A percentile compares a stretch with the other conserved stretches of the same genome.
phyloP scores from a whole-genome alignment of 768 basidiomycete genomes.

The Dentipellis sp. region DNA sequence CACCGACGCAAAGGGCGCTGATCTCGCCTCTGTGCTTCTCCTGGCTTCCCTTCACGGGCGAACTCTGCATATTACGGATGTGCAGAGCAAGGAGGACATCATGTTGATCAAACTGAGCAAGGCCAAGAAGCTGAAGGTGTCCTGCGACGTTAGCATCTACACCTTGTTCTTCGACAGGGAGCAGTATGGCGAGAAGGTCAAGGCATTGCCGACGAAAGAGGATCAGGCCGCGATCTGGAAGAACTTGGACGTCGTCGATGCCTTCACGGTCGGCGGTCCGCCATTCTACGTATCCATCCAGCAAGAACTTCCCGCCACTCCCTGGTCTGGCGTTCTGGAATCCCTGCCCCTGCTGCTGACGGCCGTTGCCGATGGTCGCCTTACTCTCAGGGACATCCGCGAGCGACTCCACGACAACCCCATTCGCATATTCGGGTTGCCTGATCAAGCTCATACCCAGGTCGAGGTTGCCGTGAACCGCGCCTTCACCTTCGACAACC shows the following conservation, averaged over 20 bases:
- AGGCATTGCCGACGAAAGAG: conserved; percentile 57
- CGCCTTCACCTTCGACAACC: conserved; percentile 43
- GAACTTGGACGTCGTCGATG: conserved; percentile 76
- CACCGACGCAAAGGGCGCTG: conserved; percentile 86
- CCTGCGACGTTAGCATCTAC: conserved; percentile 92
- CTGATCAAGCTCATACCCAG: conserved; percentile 77
- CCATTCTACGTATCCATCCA: conserved; percentile 71
- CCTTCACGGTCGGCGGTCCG: conserved; percentile 80
- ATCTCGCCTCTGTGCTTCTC: conserved; percentile 87
- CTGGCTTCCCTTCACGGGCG: conserved; percentile 89
- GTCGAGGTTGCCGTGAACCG: conserved; percentile 92
- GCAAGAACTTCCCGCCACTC: conserved; percentile 47
- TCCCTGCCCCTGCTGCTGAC: conserved; percentile 80
- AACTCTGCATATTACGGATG: conserved; percentile 85
- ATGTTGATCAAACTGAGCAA: conserved; percentile 91
- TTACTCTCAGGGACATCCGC: conserved; percentile 78
- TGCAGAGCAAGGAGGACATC: conserved; percentile 79
- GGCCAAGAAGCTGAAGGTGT: conserved; percentile 86
- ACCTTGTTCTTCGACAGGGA: conserved; percentile 80
- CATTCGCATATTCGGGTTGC: conserved; percentile 80
- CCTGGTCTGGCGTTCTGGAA: conserved; percentile 80
- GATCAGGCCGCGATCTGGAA: conserved; percentile 85
- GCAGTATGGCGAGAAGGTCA: conserved; percentile 46
- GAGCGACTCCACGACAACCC: conserved; percentile 89
- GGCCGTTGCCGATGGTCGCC: conserved; percentile 70